Base-by-base conservation (phyloP, 2,329 filamentous ascomycete genomes). In the Acephala macrosclerotiorum region DNA sequence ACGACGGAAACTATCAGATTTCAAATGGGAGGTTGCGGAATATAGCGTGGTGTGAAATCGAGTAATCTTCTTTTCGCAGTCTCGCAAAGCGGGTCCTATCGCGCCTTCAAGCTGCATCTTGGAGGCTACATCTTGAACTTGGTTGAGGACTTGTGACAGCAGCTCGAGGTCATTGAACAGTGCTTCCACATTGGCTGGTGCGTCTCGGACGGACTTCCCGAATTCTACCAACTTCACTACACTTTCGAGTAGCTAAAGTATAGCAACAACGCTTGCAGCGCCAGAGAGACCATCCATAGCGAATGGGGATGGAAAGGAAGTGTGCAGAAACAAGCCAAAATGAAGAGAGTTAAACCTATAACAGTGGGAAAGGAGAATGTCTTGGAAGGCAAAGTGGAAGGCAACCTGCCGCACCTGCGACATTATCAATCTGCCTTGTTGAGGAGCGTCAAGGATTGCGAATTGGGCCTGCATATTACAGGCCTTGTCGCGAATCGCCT, bases 161-260 rank as follows among this genome's bases (percentile, higher is more conserved):
- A 55, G 8, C 35, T 64, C 56, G 16, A 66, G 49, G 40, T 64
- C 61, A 4, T 58, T 11, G 22, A 65, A 45, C 3, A 68, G 53
- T 1, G n/a, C n/a, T 8, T 14, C 14, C 20, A 66, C 33, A 29
- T 59, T 35, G 40, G 38, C 36, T 29, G 64, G 64, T 11, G 64
- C 66, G 63, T 68, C 64, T 60, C 51, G 51, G 9, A 68, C 47
- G n/a, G 35, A 38, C 40, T 62, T 60, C 18, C 56, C 55, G 25
- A 68, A 63, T 20, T 38, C 29, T 11, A 68, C 53, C 26, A 68
- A 40, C 22, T 60, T 66, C 42, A 53, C 26, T 22, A 61, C 20
- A 26, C 7, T 25, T 20, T 61, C 59, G 47, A 22, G 11, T 12
- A 51, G 47, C 20, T 33, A 9, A 33, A 33, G 29, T 33, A 33